Evolutionary conservation across 2,329 filamentous ascomycete genomes (phyloP).

Genomic region (Alternaria arbusti): DNA sequence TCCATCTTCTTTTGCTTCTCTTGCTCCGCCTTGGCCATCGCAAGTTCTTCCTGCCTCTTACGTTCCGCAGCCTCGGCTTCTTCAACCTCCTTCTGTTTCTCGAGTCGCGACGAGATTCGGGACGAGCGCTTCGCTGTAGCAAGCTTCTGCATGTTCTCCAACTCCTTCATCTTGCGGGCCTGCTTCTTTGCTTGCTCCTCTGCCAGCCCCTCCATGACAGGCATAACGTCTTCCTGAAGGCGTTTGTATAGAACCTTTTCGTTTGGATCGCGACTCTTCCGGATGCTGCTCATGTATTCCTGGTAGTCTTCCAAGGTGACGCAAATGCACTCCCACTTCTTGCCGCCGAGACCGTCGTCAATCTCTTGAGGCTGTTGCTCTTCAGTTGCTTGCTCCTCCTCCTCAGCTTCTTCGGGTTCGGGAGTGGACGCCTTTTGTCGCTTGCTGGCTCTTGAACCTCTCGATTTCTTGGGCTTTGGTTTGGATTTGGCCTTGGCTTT

Average conservation of each 20-base stretch:
- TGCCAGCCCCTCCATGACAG: constrained; percentile 79
- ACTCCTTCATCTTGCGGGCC: constrained; percentile 78
- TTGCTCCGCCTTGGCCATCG: constrained; percentile 65
- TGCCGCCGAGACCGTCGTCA: constrained; percentile 73
- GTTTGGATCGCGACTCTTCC: constrained; percentile 80
- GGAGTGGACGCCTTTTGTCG: constrained; percentile 66
- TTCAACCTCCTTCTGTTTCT: constrained; percentile 77
- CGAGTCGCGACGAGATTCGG: constrained; percentile 80
- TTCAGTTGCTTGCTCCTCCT: constrained; percentile 33
- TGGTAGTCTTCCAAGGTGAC: constrained; percentile 80
- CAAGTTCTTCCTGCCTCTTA: constrained; percentile 69
- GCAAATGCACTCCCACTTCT: constrained; percentile 90
- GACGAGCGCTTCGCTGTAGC: constrained; percentile 95
- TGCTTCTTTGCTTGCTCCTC: constrained; percentile 72
- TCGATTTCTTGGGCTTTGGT: constrained; percentile 63
- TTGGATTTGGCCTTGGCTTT: constrained; percentile 63
- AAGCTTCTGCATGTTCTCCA: constrained; percentile 82
- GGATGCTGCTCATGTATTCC: constrained; percentile 71
- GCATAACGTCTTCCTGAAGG: constrained; percentile 79
- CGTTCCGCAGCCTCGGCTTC: constrained; percentile 73
- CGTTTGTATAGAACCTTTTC: constrained; percentile 78
- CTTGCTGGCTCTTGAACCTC: constrained; percentile 70
- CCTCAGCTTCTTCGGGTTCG: constrained; percentile 50
- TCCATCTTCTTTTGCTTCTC: constrained; percentile 70
- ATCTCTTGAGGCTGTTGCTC: constrained; percentile 44